phyloP scores from a whole-genome alignment of 208 protist species.

The Novymonas esmeraldas region DNA sequence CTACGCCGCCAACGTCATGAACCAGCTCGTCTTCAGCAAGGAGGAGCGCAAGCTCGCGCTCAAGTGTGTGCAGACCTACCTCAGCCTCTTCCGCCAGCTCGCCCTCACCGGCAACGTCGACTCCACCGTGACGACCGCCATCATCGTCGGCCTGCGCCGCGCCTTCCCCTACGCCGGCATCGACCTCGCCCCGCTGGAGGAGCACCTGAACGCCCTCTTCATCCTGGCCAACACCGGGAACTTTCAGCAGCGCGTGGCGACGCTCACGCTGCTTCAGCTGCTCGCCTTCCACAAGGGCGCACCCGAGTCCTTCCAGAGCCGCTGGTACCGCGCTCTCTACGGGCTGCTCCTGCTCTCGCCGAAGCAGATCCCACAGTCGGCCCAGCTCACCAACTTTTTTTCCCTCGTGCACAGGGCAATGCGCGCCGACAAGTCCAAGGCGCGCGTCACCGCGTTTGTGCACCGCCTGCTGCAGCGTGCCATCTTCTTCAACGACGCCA shows the following conservation, averaged over 20 bases:
- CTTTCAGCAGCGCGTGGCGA: constrained; percentile 89
- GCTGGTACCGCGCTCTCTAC: constrained; percentile 93
- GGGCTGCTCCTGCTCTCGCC: constrained; percentile 86
- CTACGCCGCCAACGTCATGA: constrained; percentile 91
- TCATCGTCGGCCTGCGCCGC: constrained; percentile 89
- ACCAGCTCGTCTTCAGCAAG: constrained; percentile 93
- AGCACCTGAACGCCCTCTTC: constrained; percentile 91
- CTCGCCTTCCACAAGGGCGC: constrained; percentile 77
- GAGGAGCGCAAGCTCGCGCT: constrained; percentile 89
- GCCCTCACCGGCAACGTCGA: constrained; percentile 65
- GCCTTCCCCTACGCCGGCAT: constrained; percentile 92
- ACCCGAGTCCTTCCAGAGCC: constrained; percentile 65
- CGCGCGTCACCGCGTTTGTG: constrained; percentile 88
- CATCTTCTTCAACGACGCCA: constrained; percentile 84
- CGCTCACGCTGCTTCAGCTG: constrained; percentile 87
- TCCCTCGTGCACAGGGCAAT: constrained; percentile 90
- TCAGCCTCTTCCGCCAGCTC: constrained; percentile 87
- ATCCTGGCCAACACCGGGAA: constrained; percentile 86
- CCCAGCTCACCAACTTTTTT: constrained; percentile 92
- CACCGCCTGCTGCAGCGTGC: constrained; percentile 90
- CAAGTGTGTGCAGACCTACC: constrained; percentile 89
- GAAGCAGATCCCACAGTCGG: constrained; percentile 87
- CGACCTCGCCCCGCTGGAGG: constrained; percentile 77
- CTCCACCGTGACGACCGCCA: constrained; percentile 88
- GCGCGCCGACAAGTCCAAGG: constrained; percentile 78